Evolutionary conservation across 352 stramenopile genomes (phyloP).

Genomic region (Globisporangium ultimum): DNA sequence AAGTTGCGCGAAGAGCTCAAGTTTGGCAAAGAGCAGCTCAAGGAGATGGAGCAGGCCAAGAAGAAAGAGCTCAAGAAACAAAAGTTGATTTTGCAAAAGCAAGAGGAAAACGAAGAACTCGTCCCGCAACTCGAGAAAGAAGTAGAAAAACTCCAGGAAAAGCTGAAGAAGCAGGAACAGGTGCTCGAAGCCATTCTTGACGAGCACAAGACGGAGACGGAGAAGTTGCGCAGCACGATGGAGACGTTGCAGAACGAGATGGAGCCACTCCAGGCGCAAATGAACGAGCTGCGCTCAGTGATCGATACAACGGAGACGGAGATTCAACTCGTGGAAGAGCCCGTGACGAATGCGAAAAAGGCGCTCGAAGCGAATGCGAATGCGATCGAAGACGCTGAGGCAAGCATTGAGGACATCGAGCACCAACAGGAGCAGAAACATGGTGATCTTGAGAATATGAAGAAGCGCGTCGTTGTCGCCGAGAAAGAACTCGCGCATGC

Average conservation of each 20-base stretch:
- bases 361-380: constrained; percentile 63
- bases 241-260: constrained; percentile 79
- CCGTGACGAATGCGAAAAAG: constrained; percentile 75
- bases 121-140: constrained; percentile 88
- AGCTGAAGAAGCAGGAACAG: constrained; percentile 83
- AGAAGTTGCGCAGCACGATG: constrained; percentile 68
- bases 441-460: constrained; percentile 63
- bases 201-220: constrained; percentile 72
- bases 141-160: constrained; percentile 61
- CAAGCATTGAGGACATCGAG: constrained; percentile 52
- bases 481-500: constrained; percentile 76
- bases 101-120: constrained; percentile 83
- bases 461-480: constrained; percentile 68
- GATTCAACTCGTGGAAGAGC: constrained; percentile 73
- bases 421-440: constrained; percentile 58
- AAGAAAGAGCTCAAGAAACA: constrained; percentile 92
- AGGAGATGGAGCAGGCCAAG: constrained; percentile 89
- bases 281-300: constrained; percentile 68
- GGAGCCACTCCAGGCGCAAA: constrained; percentile 62
- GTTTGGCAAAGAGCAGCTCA: constrained; percentile 90
- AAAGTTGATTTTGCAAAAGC: constrained; percentile 74
- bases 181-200: constrained; percentile 86
- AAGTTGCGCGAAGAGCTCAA: constrained; percentile 98
- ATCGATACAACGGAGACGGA: constrained; percentile 83
- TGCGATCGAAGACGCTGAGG: constrained; percentile 51